Percentiles rank a stretch among this genome's conserved stretches.
phyloP scores from a whole-genome alignment of 257 asterid species.

The Solanum lycopersicoides region DNA sequence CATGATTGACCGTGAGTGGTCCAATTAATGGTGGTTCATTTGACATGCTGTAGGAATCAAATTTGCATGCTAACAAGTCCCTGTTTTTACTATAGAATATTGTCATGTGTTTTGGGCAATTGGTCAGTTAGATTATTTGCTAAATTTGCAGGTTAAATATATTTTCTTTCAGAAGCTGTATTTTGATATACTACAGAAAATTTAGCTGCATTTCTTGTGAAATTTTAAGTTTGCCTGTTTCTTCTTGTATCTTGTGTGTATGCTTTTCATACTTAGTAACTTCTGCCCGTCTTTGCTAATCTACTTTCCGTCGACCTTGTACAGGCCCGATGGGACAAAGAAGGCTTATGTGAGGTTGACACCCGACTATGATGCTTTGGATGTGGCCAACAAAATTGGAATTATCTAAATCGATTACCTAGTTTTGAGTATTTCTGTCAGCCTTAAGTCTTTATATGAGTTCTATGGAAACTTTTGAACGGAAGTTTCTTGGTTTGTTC shows the following conservation, averaged over 20 bases:
- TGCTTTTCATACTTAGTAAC: not conserved
- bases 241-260: not conserved
- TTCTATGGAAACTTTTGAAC: not conserved
- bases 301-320: not conserved
- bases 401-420: not conserved
- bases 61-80: not conserved
- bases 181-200: not conserved
- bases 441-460: not conserved
- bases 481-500: not conserved
- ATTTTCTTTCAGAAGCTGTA: not conserved
- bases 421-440: not conserved
- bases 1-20: not conserved
- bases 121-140: not conserved
- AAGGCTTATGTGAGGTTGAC: conserved; percentile 1
- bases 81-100: not conserved
- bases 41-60: not conserved
- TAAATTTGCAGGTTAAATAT: not conserved
- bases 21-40: not conserved
- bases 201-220: not conserved
- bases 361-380: not conserved
- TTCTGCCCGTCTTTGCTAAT: not conserved
- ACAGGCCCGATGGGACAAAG: conserved; percentile 35
- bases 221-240: not conserved
- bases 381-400: not conserved
- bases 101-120: not conserved